Conservation (phyloP, 345 rosid species). For the Hibiscus tridactylites region DNA sequence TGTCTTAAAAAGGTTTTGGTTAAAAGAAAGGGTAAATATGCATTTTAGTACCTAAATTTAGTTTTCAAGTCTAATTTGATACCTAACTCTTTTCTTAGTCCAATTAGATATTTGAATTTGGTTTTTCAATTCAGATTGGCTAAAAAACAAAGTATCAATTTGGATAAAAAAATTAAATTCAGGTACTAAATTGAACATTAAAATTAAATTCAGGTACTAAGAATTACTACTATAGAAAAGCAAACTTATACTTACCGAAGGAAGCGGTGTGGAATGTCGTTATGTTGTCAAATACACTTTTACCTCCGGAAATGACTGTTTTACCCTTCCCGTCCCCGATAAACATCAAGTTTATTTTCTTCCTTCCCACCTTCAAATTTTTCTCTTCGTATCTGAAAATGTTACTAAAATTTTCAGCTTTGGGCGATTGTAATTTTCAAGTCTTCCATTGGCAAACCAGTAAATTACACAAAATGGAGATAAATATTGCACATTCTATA, state of each 20-base stretch:
- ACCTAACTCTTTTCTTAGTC: no score
- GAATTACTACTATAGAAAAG: not conserved
- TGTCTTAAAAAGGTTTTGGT: constrained; percentile 8
- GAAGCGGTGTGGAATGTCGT: constrained; percentile 96
- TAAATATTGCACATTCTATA: no score
- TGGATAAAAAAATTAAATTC: no score
- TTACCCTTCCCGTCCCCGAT: constrained; percentile 89
- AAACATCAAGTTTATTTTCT: constrained; percentile 81
- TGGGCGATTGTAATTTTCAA: no score
- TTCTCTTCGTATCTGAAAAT: constrained; percentile 70
- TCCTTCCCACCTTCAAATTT: constrained; percentile 74
- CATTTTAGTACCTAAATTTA: not conserved
- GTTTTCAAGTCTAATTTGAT: no score
- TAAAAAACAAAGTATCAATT: no score
- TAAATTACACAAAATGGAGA: no score
- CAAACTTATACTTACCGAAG: constrained; percentile 41
- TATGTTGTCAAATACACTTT: constrained; percentile 44
- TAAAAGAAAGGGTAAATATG: no score
- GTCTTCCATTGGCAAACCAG: no score
- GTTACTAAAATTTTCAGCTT: no score
- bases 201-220: not conserved
- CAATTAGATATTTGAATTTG: no score
- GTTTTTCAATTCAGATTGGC: no score
- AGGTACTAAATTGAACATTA: not conserved
- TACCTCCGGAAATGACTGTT: constrained; percentile 63